Base-by-base conservation (phyloP, 2,329 filamentous ascomycete genomes). In the Setomelanomma holmii region DNA sequence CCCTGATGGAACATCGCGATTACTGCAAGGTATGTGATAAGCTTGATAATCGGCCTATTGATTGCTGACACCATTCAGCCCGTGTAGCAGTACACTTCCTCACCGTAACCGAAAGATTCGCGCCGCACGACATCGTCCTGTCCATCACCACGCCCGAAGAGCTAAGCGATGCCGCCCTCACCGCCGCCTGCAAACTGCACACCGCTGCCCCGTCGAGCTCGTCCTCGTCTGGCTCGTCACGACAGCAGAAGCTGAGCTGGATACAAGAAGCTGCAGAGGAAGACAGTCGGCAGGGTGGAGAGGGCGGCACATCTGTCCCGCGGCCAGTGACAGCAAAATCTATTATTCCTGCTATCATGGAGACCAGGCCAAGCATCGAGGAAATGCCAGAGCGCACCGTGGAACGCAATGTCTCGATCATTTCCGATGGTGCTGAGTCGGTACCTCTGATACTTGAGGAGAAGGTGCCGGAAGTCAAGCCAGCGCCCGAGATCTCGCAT, bases 231-330 rank as follows among this genome's bases (percentile, higher is more conserved):
- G 92, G 89, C 70, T 80, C 92, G 58, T 80, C 92, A 60, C 86
- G 89, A 53, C 84, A 87, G 68, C 85, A 88, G 65, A 87, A 90
- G 61, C 79, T 98, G 64, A 89, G 93, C 78, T 93, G 96, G 77
- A 97, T 98, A 71, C 87, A 89, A n/a, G 95, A 98, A 76, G 90
- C 95, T 77, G 90, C 89, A 47, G 91, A 96, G 69, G 92, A 96
- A 76, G 51, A 53, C 33, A 84, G 58, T 79, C 85, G 66, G 45
- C 53, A 50, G 5, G 60, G 49, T 7, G 56, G 35, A 19, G 61
- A 66, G 23, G 63, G 66, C 40, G 51, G 44, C 35, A 34, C 58
- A 1, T 33, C 54, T 14, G 45, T 50, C 10, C 45, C 60, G 36
- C 63, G 61, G n/a, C 61, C 68, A 14, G 38, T 55, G 7, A 63